Evolutionary conservation across 1,139 yeast genomes (phyloP), one percentile per base, ranked within the genome.

Genomic region (Yamadazyma epiphylla): DNA sequence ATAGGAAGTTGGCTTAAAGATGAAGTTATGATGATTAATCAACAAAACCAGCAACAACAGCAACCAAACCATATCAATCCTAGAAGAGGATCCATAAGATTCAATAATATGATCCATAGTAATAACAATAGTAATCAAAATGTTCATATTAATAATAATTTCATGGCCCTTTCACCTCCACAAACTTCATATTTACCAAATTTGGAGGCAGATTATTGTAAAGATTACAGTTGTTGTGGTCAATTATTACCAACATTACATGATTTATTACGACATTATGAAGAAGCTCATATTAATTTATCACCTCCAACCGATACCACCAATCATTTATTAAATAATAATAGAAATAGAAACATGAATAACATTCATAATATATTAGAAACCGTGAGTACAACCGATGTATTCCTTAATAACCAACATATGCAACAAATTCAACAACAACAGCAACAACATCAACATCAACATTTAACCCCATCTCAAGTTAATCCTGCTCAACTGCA

Each of bases 1-100:
- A 89, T 91, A 26, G 96, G 97, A 8, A 81, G 94, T 14, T 91
- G 97, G 97, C 67, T 91, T 24, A 84, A 88, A 53, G 97, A 91
- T 53, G 98, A 91, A 55, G 95, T 86, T 22, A 71, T 75, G 74
- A 65, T 63, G 76, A 57, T 69, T 32, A 61, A 51, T 35, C 47
- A 43, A 28, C 38, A 33, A 13, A 41, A 39, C 30, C 36, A 25
- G 15, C 46, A 42, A 24, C 42, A 45, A 19, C 15, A 8, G 41
- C 27, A 30, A 36, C 32, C 37, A 45, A 55, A 58, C 39, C 51
- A 62, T 33, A 62, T 66, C 34, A 64, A 65, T 39, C 71, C 72
- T 9, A 54, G 73, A 40, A 49, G 71, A 36, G 70, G 72, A 13
- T 63, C 67, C 29, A 58, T 66, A 39, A 58, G 72, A 27, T 51